Percentiles rank a stretch among this genome's conserved stretches.
phyloP scores from a whole-genome alignment of 2,329 filamentous ascomycete species.

The Orbilia brochopaga region DNA sequence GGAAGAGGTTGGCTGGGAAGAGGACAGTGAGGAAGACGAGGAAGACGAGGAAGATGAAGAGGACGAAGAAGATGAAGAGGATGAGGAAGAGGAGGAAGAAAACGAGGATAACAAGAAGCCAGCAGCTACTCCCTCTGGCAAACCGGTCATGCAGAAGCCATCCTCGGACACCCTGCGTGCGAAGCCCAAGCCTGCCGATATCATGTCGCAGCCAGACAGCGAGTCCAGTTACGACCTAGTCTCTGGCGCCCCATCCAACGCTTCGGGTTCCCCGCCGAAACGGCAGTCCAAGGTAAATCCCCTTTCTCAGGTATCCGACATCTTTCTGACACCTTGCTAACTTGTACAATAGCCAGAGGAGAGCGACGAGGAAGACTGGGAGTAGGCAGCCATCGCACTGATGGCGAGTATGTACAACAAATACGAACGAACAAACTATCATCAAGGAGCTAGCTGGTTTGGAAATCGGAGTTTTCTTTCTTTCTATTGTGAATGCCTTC shows the following conservation, averaged over 20 bases:
- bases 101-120: conserved; percentile 51
- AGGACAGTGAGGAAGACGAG: conserved; percentile 66
- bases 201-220: conserved; percentile 88
- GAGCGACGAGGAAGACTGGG: conserved; percentile 76
- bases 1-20: conserved; percentile 74
- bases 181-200: conserved; percentile 75
- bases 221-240: conserved; percentile 97
- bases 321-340: conserved; percentile 62
- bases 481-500: background rate
- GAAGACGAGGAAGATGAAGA: conserved; percentile 77
- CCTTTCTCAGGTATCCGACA: conserved; percentile 57
- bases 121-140: conserved; percentile 53
- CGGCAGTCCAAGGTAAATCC: conserved; percentile 56
- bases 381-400: conserved; percentile 60
- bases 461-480: conserved; percentile 40
- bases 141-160: conserved; percentile 59
- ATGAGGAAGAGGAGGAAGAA: conserved; percentile 54
- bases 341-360: conserved; percentile 63
- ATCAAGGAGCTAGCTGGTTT: conserved; percentile 16
- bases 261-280: conserved; percentile 70
- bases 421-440: conserved; percentile 25
- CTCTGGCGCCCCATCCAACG: conserved; percentile 77
- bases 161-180: conserved; percentile 56
- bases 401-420: conserved; percentile 32
- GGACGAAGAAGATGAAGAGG: conserved; percentile 57